Base-by-base conservation (phyloP, 2,329 filamentous ascomycete species). In the Hymenoscyphus occultus region DNA sequence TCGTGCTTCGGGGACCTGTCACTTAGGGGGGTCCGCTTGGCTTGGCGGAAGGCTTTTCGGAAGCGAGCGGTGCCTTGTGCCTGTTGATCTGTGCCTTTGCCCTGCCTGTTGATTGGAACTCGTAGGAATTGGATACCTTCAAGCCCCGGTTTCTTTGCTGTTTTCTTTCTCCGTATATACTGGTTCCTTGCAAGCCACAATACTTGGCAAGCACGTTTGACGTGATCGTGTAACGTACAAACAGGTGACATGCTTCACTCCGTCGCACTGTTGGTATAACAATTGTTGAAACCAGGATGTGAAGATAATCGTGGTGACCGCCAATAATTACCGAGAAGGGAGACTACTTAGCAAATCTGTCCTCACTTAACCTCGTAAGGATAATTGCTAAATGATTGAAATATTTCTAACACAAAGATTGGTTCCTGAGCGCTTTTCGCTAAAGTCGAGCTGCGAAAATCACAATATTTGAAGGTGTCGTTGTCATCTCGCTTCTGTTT, bases 191-290 rank as follows among this genome's bases (percentile, higher is more conserved):
- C 48, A 54, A 54, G 48, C 48, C 48, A 13, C 19, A 28, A 28
- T 54, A 10, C 48, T 54, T 54, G 48, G 48, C 48, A 54, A 54
- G 19, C 48, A 54, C 22, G n/a, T 51, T 51, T 51, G 45, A 51
- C 45, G 45, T 51, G 45, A 51, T 13, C 2, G n/a, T 51, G 45
- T 10, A 51, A 51, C 45, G 22, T 51, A 28, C n/a, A 22, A 51
- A n/a, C n/a, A 48, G 45, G 48, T 54, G 48, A 54, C 48, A 31
- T 28, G 48, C 48, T 54, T 28, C n/a, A 28, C 10, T 13, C 48
- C 12, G 48, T 28, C 12, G 7, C 3, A 54, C 19, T 10, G 48
- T 54, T 54, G 48, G 48, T 54, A 19, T 54, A 54, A 4, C 48
- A 19, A 51, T 51, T 42, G 42, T 45, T 51, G 45, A 19, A n/a